Evolutionary conservation across 257 asterid genomes (phyloP), one percentile per base, ranked within the genome.

Genomic region (Petrea volubilis): DNA sequence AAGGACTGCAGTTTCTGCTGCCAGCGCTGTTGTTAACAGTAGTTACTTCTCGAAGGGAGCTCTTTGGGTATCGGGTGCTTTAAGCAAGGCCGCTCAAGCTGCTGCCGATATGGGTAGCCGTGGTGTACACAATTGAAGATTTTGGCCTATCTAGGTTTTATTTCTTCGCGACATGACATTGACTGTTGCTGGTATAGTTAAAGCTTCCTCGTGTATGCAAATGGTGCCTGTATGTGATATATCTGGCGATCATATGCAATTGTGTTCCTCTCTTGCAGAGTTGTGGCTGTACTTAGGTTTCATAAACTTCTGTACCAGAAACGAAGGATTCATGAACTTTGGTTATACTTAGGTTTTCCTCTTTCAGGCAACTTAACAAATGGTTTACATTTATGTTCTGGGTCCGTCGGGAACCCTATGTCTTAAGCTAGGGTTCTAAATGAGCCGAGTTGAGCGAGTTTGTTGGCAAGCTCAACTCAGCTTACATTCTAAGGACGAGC

Each of bases 11-110:
- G 77, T 60, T 33, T 84, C 95, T 68, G 99, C 97, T 12, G 96
- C 98, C 21, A 84, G 2, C 60, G 93, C 95, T 3, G 92, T 90
- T 53, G 80, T 87, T 7, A 90, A 66, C 57, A 95, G 96, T 64
- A 80, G 90, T 66, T 95, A 92, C 80, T 95, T 95, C 60, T 79
- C 99, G 3, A 77, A 71, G 62, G 97, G 97, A 38, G 98, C 99
- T 33, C 83, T 95, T 27, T 92, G 94, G 98, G 83, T 88, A 27
- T 90, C 99, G 2, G 96, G 88, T 24, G 96, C 97, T 75, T 67
- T 95, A 14, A 80, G 57, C 79, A 80, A 78, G 72, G 98, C 99
- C 11, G 85, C 99, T 38, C 89, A 88, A 68, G 88, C 75, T 34
- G 94, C 99, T 20, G 93, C 88, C 18, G 96, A 87, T 55, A 74